These are phyloP conservation scores for Malus fusca DNA, from an alignment of 306 rosid species.

Conservation along the genomic window DNA sequence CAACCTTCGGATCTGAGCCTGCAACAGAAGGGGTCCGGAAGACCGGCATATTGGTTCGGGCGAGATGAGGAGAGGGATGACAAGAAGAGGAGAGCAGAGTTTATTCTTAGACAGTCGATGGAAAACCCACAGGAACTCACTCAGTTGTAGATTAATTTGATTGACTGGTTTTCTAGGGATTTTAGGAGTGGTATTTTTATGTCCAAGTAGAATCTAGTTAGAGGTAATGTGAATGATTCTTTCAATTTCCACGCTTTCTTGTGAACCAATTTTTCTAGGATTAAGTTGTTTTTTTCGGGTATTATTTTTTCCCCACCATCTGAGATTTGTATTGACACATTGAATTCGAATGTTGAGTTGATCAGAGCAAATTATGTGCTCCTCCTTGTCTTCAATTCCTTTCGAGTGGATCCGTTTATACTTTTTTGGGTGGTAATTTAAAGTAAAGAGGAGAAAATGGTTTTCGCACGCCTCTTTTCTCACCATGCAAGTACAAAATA, in stretches of 20 bases:
- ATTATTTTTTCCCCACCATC: background rate
- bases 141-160: conserved; percentile 50
- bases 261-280: conserved; percentile 16
- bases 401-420: background rate
- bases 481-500: no score
- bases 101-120: conserved; percentile 73
- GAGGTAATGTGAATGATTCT: conserved; percentile 24
- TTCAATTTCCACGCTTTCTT: conserved; percentile 14
- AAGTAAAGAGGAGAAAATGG: background rate
- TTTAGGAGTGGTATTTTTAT: conserved; percentile 11
- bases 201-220: conserved; percentile 28
- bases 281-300: background rate
- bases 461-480: no score
- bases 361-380: background rate
- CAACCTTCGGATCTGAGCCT: conserved; percentile 57
- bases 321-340: background rate
- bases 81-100: conserved; percentile 86
- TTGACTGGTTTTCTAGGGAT: conserved; percentile 19
- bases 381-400: background rate
- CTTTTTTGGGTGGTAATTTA: background rate
- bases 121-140: conserved; percentile 82
- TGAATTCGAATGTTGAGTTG: conserved; percentile 5
- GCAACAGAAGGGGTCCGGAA: conserved; percentile 54
- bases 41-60: conserved; percentile 32
- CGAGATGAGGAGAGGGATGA: conserved; percentile 85